phyloP scores from a whole-genome alignment of 441 rosid genomes.

The Euphorbia schlechtendalii region DNA sequence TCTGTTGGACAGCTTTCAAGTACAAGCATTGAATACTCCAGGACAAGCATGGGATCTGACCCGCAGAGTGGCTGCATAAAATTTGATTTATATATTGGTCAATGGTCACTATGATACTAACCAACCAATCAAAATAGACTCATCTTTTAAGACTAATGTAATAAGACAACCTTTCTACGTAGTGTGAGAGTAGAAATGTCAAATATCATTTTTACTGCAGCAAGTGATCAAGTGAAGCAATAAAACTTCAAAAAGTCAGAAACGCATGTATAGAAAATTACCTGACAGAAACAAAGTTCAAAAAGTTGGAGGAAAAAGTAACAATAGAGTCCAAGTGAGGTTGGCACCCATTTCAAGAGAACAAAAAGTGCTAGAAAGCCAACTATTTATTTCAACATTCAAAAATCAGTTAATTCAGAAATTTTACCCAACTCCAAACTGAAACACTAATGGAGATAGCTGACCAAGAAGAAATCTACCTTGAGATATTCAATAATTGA shows the following conservation, averaged over 20 bases:
- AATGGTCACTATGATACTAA: no score
- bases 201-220: background rate
- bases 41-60: conserved; percentile 88
- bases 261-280: no score
- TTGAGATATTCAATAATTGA: conserved; percentile 86
- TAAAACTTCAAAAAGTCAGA: no score
- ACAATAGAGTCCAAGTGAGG: background rate
- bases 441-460: background rate
- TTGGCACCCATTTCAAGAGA: background rate
- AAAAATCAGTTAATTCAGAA: background rate
- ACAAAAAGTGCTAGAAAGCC: background rate
- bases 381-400: background rate
- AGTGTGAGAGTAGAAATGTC: background rate
- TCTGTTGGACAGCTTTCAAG: conserved; percentile 91
- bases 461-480: conserved; percentile 29
- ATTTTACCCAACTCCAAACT: conserved; percentile 6
- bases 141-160: background rate
- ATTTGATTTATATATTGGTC: conserved; percentile 22
- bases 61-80: conserved; percentile 79
- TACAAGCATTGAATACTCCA: conserved; percentile 92
- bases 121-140: conserved; percentile 1
- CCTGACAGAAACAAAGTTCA: background rate
- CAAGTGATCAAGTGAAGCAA: background rate
- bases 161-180: background rate
- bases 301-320: background rate